These are phyloP conservation scores for Phialophora chinensis DNA, from an alignment of 2,329 filamentous ascomycete genomes.

Conservation along the genomic window DNA sequence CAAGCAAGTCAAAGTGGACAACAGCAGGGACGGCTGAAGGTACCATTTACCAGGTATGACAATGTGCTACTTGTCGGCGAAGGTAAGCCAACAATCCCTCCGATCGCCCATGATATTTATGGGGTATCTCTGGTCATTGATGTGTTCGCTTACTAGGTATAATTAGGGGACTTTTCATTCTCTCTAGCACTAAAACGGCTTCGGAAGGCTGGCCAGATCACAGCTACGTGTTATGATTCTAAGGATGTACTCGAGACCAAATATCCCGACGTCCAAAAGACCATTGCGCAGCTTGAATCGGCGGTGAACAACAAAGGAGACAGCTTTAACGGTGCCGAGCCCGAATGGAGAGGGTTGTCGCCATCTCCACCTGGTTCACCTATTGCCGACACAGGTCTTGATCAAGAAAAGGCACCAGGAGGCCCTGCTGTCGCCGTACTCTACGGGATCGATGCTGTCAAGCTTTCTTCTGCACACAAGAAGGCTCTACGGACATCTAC, in stretches of 20 bases:
- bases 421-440: conserved; percentile 43
- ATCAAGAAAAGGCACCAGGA: conserved; percentile 16
- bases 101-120: too few species aligned
- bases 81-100: conserved; percentile 43
- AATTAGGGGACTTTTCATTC: conserved; percentile 56
- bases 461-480: conserved; percentile 45
- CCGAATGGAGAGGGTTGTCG: conserved; percentile 38
- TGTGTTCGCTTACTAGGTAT: conserved; percentile 28
- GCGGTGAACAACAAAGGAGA: conserved; percentile 1
- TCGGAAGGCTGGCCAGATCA: conserved; percentile 48
- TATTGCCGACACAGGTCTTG: not conserved
- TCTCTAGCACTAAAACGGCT: conserved; percentile 51
- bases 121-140: conserved; percentile 12
- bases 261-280: conserved; percentile 68
- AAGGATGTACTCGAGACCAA: conserved; percentile 65
- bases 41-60: conserved; percentile 50
- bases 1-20: conserved; percentile 6
- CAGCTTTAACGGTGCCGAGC: conserved; percentile 19
- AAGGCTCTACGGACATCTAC: conserved; percentile 41
- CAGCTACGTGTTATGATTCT: conserved; percentile 55
- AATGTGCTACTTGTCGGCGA: conserved; percentile 53
- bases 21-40: conserved; percentile 24
- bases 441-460: conserved; percentile 53
- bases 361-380: conserved; percentile 21
- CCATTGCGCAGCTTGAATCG: conserved; percentile 19